These are phyloP conservation scores for Trapa bicornis DNA, from an alignment of 345 rosid species.

Conservation along the genomic window DNA sequence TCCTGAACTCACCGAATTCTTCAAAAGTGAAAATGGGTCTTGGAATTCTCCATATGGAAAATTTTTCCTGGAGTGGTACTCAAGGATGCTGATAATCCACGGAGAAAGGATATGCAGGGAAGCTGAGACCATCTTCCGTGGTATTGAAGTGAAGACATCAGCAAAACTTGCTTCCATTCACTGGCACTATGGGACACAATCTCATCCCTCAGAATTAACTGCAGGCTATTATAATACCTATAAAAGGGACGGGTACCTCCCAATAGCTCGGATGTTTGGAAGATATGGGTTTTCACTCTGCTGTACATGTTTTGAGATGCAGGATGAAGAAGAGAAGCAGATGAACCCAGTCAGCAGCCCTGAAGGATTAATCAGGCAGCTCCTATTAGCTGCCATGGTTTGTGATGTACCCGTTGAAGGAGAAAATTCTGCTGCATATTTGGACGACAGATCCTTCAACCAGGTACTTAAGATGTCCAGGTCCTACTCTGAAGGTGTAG, in stretches of 20 bases:
- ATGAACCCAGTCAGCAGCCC: constrained; percentile 30
- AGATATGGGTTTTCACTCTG: constrained; percentile 26
- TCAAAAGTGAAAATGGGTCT: constrained; percentile 26
- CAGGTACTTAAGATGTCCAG: constrained; percentile 35
- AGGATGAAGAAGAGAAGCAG: constrained; percentile 25
- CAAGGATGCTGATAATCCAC: constrained; percentile 32
- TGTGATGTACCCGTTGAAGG: constrained; percentile 30
- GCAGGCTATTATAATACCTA: constrained; percentile 43
- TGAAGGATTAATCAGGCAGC: constrained; percentile 30
- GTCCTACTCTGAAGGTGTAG: constrained; percentile 20
- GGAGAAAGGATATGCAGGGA: constrained; percentile 37
- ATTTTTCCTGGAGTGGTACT: constrained; percentile 45
- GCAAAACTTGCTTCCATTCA: constrained; percentile 35
- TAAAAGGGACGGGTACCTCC: constrained; percentile 33
- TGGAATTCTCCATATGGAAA: constrained; percentile 32
- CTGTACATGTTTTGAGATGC: constrained; percentile 36
- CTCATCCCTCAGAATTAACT: constrained; percentile 38
- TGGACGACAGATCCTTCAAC: constrained; percentile 24
- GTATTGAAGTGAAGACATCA: constrained; percentile 21
- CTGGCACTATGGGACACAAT: constrained; percentile 34
- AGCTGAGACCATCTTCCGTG: constrained; percentile 27
- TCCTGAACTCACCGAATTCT: constrained; percentile 32
- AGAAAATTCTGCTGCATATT: constrained; percentile 22
- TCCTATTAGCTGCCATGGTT: constrained; percentile 26
- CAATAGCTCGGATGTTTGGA: constrained; percentile 31